Conservation (phyloP, 2,329 filamentous ascomycete genomes). For the Hypoxylon sp. region DNA sequence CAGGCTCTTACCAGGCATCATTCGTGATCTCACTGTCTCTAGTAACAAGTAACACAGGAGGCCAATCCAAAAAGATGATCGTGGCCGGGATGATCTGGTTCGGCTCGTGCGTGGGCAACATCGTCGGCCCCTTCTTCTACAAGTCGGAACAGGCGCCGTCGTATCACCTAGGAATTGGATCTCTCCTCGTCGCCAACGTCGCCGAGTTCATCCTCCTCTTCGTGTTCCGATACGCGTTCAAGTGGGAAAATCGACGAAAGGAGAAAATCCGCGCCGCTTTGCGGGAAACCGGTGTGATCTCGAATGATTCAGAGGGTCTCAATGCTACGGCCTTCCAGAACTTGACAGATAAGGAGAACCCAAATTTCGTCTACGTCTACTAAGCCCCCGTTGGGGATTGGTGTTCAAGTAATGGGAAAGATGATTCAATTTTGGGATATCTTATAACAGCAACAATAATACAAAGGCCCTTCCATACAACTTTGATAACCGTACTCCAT, state of each 20-base stretch:
- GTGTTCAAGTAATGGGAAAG: too few relatives aligned
- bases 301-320: slow-evolving; percentile 1
- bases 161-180: slow-evolving; percentile 40
- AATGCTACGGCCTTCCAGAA: slow-evolving; percentile 19
- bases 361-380: slow-evolving; percentile 21
- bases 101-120: slow-evolving; percentile 28
- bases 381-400: too few relatives aligned
- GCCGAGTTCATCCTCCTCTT: slow-evolving; percentile 15
- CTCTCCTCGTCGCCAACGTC: slow-evolving; percentile 32
- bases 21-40: slow-evolving; percentile 17
- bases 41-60: slow-evolving; percentile 17
- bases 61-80: slow-evolving; percentile 22
- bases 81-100: slow-evolving; percentile 20
- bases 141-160: slow-evolving; percentile 34
- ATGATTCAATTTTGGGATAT: too few relatives aligned
- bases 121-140: slow-evolving; percentile 40
- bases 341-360: slow-evolving; percentile 19
- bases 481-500: too few relatives aligned
- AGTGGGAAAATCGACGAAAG: slow-evolving; percentile 14
- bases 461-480: too few relatives aligned
- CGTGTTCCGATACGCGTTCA: slow-evolving; percentile 16
- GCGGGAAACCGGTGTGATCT: slow-evolving; percentile 11
- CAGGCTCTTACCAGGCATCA: slow-evolving; percentile 18
- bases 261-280: slow-evolving; percentile 11
- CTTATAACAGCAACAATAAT: too few relatives aligned